Evolutionary conservation across 345 rosid species (phyloP), one percentile per base, ranked within the genome.

Genomic region (Litchi chinensis): DNA sequence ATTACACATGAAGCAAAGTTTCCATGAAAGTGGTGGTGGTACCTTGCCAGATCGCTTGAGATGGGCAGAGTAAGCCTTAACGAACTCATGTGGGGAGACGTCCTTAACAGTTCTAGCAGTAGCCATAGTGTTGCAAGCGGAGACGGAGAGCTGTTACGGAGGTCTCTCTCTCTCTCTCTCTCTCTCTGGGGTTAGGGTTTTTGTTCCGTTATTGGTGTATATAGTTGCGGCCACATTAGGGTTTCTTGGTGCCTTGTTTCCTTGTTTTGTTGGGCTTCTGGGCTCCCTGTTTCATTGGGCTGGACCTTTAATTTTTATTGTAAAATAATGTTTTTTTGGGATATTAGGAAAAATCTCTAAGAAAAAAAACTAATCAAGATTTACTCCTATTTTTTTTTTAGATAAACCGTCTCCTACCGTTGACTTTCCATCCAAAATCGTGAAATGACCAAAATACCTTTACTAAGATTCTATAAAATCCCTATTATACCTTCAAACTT

Each of bases 31-130:
- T 6, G 50, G 11, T 6, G 50, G 11, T 6, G 22, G 22, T 66
- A 93, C 97, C 97, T 93, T 92, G 76, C 97, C 98, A 74, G 98
- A 92, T 81, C 95, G 93, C 85, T 93, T 93, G 84, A 93, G 97
- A 79, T 92, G 93, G 24, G 92, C 89, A 26, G 97, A 87, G 50
- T 92, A 93, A 48, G 97, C 98, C 83, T 89, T 93, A 1, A 90
- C 95, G 78, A 93, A 93, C 79, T 92, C 97, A 79, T 92, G 97
- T 54, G 98, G 93, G 3, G 95, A 92, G 65, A 93, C 97, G 52
- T 93, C 98, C 76, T 93, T 93, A 10, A 93, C 97, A 7, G 90
- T 88, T 77, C 77, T 88, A n/a, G 87, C 89, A 48, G 90, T 82
- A 50, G 90, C 89, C 92, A 89, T 89, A 1, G 28, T 69, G 87